Conservation (phyloP, 257 asterid species). For the Jacaranda mimosifolia region DNA sequence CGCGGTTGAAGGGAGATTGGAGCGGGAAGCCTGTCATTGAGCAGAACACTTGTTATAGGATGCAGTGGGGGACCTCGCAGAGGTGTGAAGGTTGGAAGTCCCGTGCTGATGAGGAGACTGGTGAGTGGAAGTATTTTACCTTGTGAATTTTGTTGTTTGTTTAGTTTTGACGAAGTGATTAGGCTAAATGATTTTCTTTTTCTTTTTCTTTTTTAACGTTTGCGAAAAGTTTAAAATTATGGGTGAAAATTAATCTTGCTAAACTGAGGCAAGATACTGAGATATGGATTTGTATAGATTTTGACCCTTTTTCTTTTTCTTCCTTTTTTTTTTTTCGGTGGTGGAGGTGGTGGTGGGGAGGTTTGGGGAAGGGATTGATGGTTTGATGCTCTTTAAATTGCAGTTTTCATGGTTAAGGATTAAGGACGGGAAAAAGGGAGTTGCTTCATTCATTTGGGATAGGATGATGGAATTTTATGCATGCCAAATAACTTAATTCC, state of each 20-base stretch:
- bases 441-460: background rate
- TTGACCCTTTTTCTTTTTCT: too few relatives aligned
- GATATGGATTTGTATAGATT: too few relatives aligned
- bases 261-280: slow-evolving; percentile 4
- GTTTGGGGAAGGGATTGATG: too few relatives aligned
- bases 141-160: slow-evolving; percentile 21
- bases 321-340: background rate
- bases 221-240: background rate
- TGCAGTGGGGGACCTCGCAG: slow-evolving; percentile 96
- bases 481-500: background rate
- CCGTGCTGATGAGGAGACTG: slow-evolving; percentile 90
- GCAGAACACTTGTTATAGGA: slow-evolving; percentile 92
- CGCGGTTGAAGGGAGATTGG: slow-evolving; percentile 95
- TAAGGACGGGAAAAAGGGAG: background rate
- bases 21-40: slow-evolving; percentile 93
- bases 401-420: background rate
- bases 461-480: background rate
- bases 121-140: slow-evolving; percentile 50
- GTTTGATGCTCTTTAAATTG: slow-evolving; percentile 11
- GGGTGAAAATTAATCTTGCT: slow-evolving; percentile 24
- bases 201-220: too few relatives aligned
- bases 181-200: slow-evolving; percentile 2
- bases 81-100: slow-evolving; percentile 94
- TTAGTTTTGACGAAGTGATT: slow-evolving; percentile 27
- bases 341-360: too few relatives aligned